These are phyloP conservation scores for Pleurotus djamor DNA, from an alignment of 768 basidiomycete species.

Conservation along the genomic window DNA sequence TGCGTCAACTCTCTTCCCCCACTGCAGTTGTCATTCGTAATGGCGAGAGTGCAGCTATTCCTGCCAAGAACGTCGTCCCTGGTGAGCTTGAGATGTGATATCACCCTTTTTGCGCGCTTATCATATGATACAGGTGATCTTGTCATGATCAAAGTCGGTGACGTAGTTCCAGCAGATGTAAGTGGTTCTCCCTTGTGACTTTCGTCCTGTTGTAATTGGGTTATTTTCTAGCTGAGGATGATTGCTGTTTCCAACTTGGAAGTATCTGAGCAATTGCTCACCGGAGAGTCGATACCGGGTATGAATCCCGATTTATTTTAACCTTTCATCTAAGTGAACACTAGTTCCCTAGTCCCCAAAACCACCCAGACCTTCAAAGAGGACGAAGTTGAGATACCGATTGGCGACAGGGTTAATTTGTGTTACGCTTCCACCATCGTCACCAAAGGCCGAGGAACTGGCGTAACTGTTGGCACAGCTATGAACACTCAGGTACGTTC, in stretches of 20 bases:
- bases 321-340: not conserved
- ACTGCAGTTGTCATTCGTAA: constrained; percentile 6
- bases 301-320: not conserved
- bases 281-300: constrained; percentile 5
- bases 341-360: constrained; percentile 1
- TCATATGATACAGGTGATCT: constrained; percentile 2
- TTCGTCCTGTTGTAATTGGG: not conserved
- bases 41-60: constrained; percentile 6
- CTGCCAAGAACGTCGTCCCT: constrained; percentile 9
- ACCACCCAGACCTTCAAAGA: constrained; percentile 5
- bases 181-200: not conserved
- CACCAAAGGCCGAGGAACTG: constrained; percentile 6
- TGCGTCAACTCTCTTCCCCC: constrained; percentile 2
- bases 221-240: not conserved
- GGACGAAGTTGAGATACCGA: constrained; percentile 3
- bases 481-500: constrained; percentile 3
- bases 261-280: constrained; percentile 2
- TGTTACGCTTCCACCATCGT: constrained; percentile 5
- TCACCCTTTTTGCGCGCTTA: not conserved
- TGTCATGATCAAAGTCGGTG: constrained; percentile 7
- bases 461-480: not conserved
- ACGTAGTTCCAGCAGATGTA: constrained; percentile 6
- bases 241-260: constrained; percentile 4
- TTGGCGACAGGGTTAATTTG: constrained; percentile 2
- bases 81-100: not conserved